Base-by-base conservation (phyloP, 352 stramenopile species). In the Globisporangium okanoganense region DNA sequence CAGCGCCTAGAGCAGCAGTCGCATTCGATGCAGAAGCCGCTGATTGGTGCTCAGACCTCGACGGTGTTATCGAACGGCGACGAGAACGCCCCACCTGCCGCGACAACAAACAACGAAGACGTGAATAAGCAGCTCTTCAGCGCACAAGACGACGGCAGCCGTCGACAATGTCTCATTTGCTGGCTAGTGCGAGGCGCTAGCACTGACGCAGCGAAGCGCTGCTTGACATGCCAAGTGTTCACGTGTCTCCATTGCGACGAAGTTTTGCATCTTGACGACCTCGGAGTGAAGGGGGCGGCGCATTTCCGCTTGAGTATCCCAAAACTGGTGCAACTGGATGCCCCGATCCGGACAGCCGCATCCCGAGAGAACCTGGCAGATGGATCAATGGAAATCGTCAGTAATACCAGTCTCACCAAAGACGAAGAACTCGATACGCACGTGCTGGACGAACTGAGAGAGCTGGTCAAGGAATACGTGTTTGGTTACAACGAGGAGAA, bases 191-290 rank as follows among this genome's bases (percentile, higher is more conserved):
- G 43, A 36, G 52, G 65, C 12, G 43, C 16, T 7, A 50, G 41
- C 20, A 41, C 55, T 29, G 35, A 35, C 18, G 56, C 66, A 2
- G 45, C 31, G 44, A 83, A 72, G 43, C 64, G 80, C 5, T 90
- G 80, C 29, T 51, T 90, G 22, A 68, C 66, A 3, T 90, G 80
- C 35, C 70, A 67, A 13, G 45, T 74, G 9, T 77, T 77, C 47
- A 20, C 78, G n/a, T 90, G 80, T 27, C 22, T 16, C 3, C 24
- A 54, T 0, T 90, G 78, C 38, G 80, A 90, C 53, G 71, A 68
- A 0, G 41, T 76, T 18, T 55, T 88, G 33, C 80, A 90, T 49
- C 51, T 85, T 6, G 78, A 90, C 38, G 80, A 90, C 57, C 60
- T 90, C 0, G 80, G 80, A n/a, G 69, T 87, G n/a, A 65, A 64